Evolutionary conservation across 257 asterid species (phyloP).

Genomic region (Oldenlandia corymbosa): DNA sequence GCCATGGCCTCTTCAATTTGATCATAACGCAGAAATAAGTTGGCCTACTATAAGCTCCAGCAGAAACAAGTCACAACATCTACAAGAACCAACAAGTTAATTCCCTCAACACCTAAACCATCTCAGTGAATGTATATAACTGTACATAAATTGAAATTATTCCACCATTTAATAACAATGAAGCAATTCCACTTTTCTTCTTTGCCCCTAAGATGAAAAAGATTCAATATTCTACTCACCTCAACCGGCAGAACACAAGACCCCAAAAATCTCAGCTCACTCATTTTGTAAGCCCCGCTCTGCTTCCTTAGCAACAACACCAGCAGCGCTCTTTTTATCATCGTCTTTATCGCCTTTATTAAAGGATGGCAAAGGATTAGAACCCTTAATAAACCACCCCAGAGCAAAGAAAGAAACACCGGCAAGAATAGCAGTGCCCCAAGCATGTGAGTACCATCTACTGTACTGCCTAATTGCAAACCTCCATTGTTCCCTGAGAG

Average conservation of each 20-base stretch:
- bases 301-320: constrained; percentile 10
- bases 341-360: constrained; percentile 14
- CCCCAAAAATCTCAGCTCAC: constrained; percentile 1
- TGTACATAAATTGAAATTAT: background rate
- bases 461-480: constrained; percentile 73
- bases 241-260: too few species aligned
- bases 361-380: constrained; percentile 73
- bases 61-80: background rate
- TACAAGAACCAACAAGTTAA: background rate
- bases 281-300: constrained; percentile 9
- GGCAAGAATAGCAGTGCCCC: constrained; percentile 97
- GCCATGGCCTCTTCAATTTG: background rate
- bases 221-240: too few species aligned
- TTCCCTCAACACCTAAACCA: background rate
- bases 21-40: background rate
- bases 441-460: constrained; percentile 89
- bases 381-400: constrained; percentile 87
- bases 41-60: background rate
- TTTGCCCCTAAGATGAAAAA: too few species aligned
- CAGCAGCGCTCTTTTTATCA: constrained; percentile 11
- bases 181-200: background rate
- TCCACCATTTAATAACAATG: background rate
- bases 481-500: constrained; percentile 87
- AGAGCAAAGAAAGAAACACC: constrained; percentile 81
- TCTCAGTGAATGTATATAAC: background rate